These are phyloP conservation scores for Fusarium udum DNA, from an alignment of 2,329 filamentous ascomycete genomes.

Conservation along the genomic window DNA sequence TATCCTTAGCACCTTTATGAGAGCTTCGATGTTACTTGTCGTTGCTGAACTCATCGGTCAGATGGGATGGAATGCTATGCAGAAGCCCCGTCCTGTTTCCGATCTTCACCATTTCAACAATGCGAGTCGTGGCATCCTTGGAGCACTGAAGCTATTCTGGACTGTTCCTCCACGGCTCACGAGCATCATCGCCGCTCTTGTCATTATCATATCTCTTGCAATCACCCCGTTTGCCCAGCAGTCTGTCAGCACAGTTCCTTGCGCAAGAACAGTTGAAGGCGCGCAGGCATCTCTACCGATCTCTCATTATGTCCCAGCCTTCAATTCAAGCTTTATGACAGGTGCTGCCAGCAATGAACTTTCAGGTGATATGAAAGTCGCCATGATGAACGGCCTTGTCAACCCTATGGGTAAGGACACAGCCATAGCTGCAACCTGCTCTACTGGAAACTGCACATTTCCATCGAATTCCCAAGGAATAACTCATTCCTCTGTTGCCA, in stretches of 20 bases:
- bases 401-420: neutral
- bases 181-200: neutral
- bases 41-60: neutral
- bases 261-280: neutral
- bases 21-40: conserved; percentile 2
- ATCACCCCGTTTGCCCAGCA: conserved; percentile 10
- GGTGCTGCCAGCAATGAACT: fast-evolving
- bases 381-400: conserved; percentile 1
- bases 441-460: conserved; percentile 11
- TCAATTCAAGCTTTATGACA: fast-evolving
- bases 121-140: neutral
- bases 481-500: neutral
- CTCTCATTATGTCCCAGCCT: neutral
- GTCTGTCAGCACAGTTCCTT: neutral
- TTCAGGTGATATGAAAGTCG: neutral
- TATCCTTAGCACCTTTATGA: conserved; percentile 10
- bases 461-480: neutral
- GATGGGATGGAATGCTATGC: conserved; percentile 5
- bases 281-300: neutral
- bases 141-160: neutral
- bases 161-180: neutral
- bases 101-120: conserved; percentile 7
- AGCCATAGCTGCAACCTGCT: neutral
- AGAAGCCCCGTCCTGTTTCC: neutral
- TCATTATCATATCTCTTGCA: neutral